phyloP scores from a whole-genome alignment of 441 rosid genomes.

The Pelargonium myrrhifolium region DNA sequence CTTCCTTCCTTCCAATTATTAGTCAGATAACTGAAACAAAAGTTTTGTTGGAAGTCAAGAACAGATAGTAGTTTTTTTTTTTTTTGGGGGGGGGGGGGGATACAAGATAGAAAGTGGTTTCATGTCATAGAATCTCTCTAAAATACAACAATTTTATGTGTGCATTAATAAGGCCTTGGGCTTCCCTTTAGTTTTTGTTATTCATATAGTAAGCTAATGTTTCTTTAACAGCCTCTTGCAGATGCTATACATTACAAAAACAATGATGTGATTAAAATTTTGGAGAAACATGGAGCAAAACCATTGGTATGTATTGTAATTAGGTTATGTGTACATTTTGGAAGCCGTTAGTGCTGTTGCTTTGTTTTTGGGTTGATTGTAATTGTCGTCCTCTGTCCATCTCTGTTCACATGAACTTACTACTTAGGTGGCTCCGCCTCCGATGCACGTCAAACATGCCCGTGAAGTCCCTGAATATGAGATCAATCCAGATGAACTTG shows the following conservation, averaged over 20 bases:
- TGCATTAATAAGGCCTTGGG: neutral
- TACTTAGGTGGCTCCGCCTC: conserved; percentile 56
- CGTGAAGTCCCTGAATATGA: conserved; percentile 93
- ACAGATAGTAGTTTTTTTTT: too few relatives aligned
- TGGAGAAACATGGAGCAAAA: conserved; percentile 74
- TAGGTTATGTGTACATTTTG: neutral
- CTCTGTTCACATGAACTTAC: conserved; percentile 4
- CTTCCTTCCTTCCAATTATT: too few relatives aligned
- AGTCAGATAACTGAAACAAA: too few relatives aligned
- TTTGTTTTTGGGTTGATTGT: neutral
- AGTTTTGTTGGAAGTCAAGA: neutral
- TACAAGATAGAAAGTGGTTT: neutral
- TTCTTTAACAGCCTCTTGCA: conserved; percentile 65
- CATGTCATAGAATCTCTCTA: neutral
- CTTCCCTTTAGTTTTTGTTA: neutral
- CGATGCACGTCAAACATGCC: conserved; percentile 72
- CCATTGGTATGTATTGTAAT: conserved; percentile 43
- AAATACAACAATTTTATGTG: neutral
- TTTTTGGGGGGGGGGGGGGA: too few relatives aligned
- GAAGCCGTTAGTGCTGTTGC: neutral
- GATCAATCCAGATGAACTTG: conserved; percentile 63
- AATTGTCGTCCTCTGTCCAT: conserved; percentile 7
- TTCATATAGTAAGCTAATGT: conserved; percentile 18
- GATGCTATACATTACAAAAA: conserved; percentile 84
- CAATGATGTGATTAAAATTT: conserved; percentile 60